Base-by-base conservation (phyloP, 2,329 filamentous ascomycete genomes). In the Hymenoscyphus fructigenus region DNA sequence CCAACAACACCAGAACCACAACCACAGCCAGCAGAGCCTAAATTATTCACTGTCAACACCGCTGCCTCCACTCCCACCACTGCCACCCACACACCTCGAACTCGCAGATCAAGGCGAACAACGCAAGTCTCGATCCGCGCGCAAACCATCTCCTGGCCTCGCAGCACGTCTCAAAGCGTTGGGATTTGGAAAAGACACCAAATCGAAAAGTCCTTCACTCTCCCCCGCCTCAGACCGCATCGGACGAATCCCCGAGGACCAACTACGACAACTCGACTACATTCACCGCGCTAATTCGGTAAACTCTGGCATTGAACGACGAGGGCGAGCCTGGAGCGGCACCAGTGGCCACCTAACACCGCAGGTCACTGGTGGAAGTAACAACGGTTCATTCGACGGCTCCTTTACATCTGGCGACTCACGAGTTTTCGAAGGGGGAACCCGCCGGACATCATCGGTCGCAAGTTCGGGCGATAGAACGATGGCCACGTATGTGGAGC, bases 251-350 rank as follows among this genome's bases (percentile, higher is more conserved):
- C 83, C 89, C 71, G 87, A 91, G 76, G 82, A 88, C 69, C 88
- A 91, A 72, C 82, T 92, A 65, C 84, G 86, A 70, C 83, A 87
- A 73, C 84, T 92, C 72, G 89, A 93, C 79, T 81, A 85, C 70
- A 85, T 86, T 66, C 88, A 91, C 75, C 83, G 84, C 69, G 83
- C 85, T 66, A 81, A 81, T 74, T 85, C 84, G 28, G 68, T 75
- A 69, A 67, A 59, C 34, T 74, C 74, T 68, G 80, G 80, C 69
- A 80, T 91, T 72, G 82, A 88, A 76, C 84, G 88, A 74, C 84
- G 88, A 73, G 89, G 89, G 75, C 86, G 87, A 74, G 85, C 89
- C 71, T 92, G 90, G 90, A 91, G 86, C 80, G 88, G 86, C 76
- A 83, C 85, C 75, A 84, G 85, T 75, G 69, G 70, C 55, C 63